Evolutionary conservation across 1,284 basidiomycete genomes (phyloP).

Genomic region (Xerocomus minutiporus): DNA sequence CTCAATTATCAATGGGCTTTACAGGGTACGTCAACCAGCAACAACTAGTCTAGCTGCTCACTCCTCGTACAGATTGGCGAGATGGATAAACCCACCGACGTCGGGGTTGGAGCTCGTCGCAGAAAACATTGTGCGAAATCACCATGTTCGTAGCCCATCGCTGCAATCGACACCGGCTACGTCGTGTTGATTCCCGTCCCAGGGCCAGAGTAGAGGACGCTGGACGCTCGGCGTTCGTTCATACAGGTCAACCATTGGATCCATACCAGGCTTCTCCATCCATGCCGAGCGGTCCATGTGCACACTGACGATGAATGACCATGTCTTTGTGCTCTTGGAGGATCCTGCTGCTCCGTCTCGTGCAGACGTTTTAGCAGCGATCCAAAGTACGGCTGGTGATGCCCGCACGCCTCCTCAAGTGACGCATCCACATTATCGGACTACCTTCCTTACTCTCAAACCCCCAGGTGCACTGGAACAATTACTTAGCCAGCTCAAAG

Average conservation of each 20-base stretch:
- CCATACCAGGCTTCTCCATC: slow-evolving; percentile 46
- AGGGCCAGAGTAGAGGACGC: slow-evolving; percentile 56
- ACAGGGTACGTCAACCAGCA: slow-evolving; percentile 45
- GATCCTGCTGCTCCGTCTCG: slow-evolving; percentile 65
- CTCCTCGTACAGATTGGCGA: slow-evolving; percentile 50
- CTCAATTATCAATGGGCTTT: slow-evolving; percentile 57
- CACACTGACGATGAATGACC: slow-evolving; percentile 69
- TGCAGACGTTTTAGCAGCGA: slow-evolving; percentile 48
- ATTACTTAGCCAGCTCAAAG: slow-evolving; percentile 62
- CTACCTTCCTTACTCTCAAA: slow-evolving; percentile 66
- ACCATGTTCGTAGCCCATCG: slow-evolving; percentile 47
- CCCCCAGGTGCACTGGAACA: slow-evolving; percentile 71
- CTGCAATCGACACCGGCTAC: slow-evolving; percentile 9
- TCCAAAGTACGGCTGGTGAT: slow-evolving; percentile 34
- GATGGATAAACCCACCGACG: slow-evolving; percentile 75
- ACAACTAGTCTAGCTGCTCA: slow-evolving; percentile 3
- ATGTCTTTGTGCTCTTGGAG: slow-evolving; percentile 71
- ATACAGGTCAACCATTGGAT: slow-evolving; percentile 62
- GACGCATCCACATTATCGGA: slow-evolving; percentile 61
- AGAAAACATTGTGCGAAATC: slow-evolving; percentile 65
- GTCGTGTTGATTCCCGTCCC: slow-evolving; percentile 18
- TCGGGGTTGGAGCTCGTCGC: slow-evolving; percentile 61
- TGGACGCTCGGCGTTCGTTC: slow-evolving; percentile 69
- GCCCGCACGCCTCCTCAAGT: slow-evolving; percentile 27
- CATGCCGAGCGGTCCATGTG: slow-evolving; percentile 66